Evolutionary conservation across 352 stramenopile species (phyloP).

Genomic region (Pythium brassicae): DNA sequence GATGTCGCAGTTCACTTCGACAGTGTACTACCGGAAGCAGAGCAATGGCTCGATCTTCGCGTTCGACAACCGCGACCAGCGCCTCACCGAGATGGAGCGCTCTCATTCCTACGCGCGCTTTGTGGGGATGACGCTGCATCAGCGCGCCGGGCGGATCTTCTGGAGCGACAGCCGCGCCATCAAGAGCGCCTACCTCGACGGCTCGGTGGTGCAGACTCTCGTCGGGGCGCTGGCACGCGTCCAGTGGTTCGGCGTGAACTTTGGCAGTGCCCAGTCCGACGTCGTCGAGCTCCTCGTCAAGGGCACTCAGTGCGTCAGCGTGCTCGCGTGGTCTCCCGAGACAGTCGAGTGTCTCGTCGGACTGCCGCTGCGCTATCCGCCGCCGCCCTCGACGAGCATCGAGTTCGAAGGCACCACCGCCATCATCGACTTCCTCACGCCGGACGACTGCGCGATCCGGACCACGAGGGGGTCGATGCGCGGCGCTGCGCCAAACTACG

Average conservation of each 20-base stretch:
- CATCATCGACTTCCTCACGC: constrained; percentile 13
- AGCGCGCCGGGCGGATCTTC: constrained; percentile 27
- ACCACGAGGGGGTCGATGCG: constrained; percentile 48
- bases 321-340: constrained; percentile 33
- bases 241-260: constrained; percentile 56
- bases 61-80: constrained; percentile 36
- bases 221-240: constrained; percentile 40
- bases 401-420: background rate
- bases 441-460: constrained; percentile 43
- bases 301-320: constrained; percentile 32
- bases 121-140: constrained; percentile 39
- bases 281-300: constrained; percentile 36
- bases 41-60: constrained; percentile 50
- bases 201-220: constrained; percentile 13
- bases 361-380: constrained; percentile 23
- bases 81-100: constrained; percentile 25
- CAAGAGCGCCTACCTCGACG: constrained; percentile 18
- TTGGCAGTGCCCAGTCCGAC: constrained; percentile 24
- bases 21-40: constrained; percentile 60
- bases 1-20: constrained; percentile 27
- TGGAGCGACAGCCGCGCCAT: constrained; percentile 59
- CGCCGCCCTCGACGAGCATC: constrained; percentile 2
- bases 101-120: constrained; percentile 39
- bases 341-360: constrained; percentile 57
- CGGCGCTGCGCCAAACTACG: constrained; percentile 33